Base-by-base conservation (phyloP, 306 rosid genomes). In the Prunus padus region DNA sequence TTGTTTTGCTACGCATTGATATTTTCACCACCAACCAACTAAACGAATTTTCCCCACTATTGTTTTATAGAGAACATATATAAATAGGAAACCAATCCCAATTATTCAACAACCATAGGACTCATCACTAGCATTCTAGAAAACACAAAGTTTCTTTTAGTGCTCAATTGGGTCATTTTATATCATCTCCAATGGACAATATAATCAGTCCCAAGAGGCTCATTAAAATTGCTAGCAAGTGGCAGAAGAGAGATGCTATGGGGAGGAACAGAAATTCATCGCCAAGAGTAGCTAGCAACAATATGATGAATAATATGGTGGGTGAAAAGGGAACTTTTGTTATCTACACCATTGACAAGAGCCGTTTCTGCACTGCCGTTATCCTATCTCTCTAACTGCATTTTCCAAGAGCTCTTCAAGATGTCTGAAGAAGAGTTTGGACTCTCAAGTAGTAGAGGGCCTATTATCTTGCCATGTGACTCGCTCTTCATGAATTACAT, bases 361-460 rank as follows among this genome's bases (percentile, higher is more conserved):
- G n/a, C n/a, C 66, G 66, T 15, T 61, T 26, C 30, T n/a, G 66
- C 14, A 11, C 19, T 59, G 30, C 65, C 65, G 3, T 59, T 25
- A 59, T 25, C 65, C 6, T 59, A 23, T 59, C 65, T 59, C 8
- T 59, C 33, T 0, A 59, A 59, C 18, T 59, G 25, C 0, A 28
- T 61, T 61, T 61, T 61, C 3, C 66, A 61, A 28, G 20, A 61
- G 20, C 20, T 61, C 15, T 62, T 62, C 67, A 62, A 62, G n/a
- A 14, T 25, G 11, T 26, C 65, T 26, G 2, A 60, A 60, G 40
- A 60, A 25, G 65, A 60, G 65, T 60, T 26, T 28, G 65, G 40
- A 13, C 2, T 57, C 13, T 57, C 30, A 23, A 57, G 64, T 23
- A 11, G 64, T 23, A 23, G 56, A 18, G 22, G 20, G 10, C 56